phyloP scores from a whole-genome alignment of 2,329 filamentous ascomycete species.

The Macrophomina tecta region DNA sequence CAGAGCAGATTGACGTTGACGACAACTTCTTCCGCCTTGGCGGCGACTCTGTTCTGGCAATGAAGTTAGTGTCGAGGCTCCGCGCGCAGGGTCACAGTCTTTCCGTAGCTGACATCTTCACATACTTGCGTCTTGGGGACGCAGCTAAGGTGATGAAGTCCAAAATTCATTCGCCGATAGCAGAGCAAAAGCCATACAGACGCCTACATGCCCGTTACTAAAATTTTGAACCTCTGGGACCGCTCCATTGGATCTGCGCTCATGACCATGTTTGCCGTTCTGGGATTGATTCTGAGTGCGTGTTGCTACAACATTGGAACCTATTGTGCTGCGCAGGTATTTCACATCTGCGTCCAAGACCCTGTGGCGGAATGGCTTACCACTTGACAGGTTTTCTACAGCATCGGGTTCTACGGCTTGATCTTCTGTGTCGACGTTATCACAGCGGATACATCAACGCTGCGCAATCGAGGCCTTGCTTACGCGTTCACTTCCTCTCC shows the following conservation, averaged over 20 bases:
- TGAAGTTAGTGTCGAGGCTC: constrained; percentile 50
- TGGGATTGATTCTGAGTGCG: constrained; percentile 65
- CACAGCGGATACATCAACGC: constrained; percentile 69
- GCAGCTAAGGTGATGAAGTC: constrained; percentile 60
- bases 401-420: constrained; percentile 63
- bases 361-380: neutral
- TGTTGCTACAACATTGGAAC: constrained; percentile 64
- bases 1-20: constrained; percentile 43
- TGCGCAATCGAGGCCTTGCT: constrained; percentile 69
- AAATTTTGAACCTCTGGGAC: constrained; percentile 72
- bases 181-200: constrained; percentile 40
- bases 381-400: constrained; percentile 49
- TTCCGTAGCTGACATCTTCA: constrained; percentile 53
- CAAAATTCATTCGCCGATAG: constrained; percentile 30
- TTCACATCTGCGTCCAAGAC: neutral
- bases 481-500: constrained; percentile 68
- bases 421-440: constrained; percentile 69
- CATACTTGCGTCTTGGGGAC: constrained; percentile 53
- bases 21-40: constrained; percentile 55
- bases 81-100: constrained; percentile 45
- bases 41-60: constrained; percentile 55
- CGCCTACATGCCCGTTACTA: constrained; percentile 69
- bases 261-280: constrained; percentile 57
- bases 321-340: constrained; percentile 62
- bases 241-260: constrained; percentile 67